phyloP scores from a whole-genome alignment of 352 stramenopile species.

The Globisporangium ultimum region DNA sequence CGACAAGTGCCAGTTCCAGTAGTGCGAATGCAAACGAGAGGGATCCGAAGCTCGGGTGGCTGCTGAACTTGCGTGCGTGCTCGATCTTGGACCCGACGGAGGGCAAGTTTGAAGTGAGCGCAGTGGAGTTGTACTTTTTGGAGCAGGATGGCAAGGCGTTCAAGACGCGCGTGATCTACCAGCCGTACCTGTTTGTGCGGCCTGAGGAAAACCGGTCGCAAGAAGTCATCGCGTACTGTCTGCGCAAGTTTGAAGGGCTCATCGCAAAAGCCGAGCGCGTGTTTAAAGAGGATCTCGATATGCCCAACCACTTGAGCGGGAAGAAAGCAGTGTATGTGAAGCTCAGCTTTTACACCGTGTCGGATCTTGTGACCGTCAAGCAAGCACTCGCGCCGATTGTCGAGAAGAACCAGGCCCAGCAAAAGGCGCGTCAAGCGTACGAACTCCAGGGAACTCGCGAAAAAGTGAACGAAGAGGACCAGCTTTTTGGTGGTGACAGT shows the following conservation, averaged over 20 bases:
- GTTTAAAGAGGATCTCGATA: slow-evolving; percentile 89
- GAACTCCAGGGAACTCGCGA: slow-evolving; percentile 47
- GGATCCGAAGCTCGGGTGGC: slow-evolving; percentile 53
- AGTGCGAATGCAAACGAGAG: slow-evolving; percentile 6
- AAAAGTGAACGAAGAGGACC: slow-evolving; percentile 39
- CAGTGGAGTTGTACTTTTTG: slow-evolving; percentile 95
- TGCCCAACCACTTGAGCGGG: slow-evolving; percentile 88
- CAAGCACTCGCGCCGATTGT: slow-evolving; percentile 57
- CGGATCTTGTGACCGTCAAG: slow-evolving; percentile 68
- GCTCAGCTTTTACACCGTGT: slow-evolving; percentile 86
- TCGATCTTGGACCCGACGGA: slow-evolving; percentile 53
- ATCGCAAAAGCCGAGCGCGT: slow-evolving; percentile 70
- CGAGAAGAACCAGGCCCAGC: slow-evolving; percentile 58
- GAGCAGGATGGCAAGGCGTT: slow-evolving; percentile 93
- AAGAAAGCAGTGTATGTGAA: slow-evolving; percentile 87
- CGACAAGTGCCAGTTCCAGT: not conserved
- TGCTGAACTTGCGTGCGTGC: slow-evolving; percentile 66
- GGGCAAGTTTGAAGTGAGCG: slow-evolving; percentile 81
- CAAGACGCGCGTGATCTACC: slow-evolving; percentile 94
- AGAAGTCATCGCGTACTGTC: slow-evolving; percentile 78
- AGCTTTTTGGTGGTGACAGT: slow-evolving; percentile 26
- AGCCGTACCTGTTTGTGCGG: slow-evolving; percentile 97
- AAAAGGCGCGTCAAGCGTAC: slow-evolving; percentile 65
- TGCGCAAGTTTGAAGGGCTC: slow-evolving; percentile 85
- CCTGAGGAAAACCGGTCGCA: slow-evolving; percentile 54